Base-by-base conservation (phyloP, 2,329 filamentous ascomycete species). In the Metarhizium rileyi region DNA sequence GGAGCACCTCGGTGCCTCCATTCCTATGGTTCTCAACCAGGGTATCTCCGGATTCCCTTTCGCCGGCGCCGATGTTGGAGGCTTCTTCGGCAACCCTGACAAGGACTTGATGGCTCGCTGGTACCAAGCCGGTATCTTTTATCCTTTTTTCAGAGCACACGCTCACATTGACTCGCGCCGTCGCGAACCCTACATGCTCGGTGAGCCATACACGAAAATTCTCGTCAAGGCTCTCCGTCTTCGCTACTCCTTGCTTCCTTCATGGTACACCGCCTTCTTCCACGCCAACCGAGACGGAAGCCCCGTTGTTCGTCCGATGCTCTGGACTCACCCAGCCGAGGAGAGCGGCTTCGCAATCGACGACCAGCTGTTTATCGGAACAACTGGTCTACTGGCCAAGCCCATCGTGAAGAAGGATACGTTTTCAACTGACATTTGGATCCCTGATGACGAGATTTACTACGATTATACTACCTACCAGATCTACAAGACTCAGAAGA, bases 201-300 rank as follows among this genome's bases (percentile, higher is more conserved):
- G 87, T 10, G 86, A 93, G 53, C 90, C 90, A 1, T 90, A 95
- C 69, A 87, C 83, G 3, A 77, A 78, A 47, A 94, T 96, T 64
- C 87, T 95, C 61, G 88, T 89, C 0, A 81, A 91, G 53, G 90
- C 93, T 2, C 75, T 98, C 40, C 85, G 90, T 30, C 77, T 98
- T 40, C 82, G 93, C 46, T 98, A 98, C 68, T 82, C 85, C 55
- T 77, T 98, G 33, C 77, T 98, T 38, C 93, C 93, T 26, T 82
- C 87, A 1, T 97, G 90, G 90, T 98, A 98, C 67, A 97, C 91
- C 1, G 90, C 91, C 8, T 98, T 98, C 75, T 89, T 91, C 63
- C 83, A 94, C 61, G 89, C 93, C 12, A 85, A 87, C 58, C 76
- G 82, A 16, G 82, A 87, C 44, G 91, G 90, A 38, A 86, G 83